Base-by-base conservation (phyloP, 2,329 filamentous ascomycete genomes). In the Verticillium nonalfalfae region DNA sequence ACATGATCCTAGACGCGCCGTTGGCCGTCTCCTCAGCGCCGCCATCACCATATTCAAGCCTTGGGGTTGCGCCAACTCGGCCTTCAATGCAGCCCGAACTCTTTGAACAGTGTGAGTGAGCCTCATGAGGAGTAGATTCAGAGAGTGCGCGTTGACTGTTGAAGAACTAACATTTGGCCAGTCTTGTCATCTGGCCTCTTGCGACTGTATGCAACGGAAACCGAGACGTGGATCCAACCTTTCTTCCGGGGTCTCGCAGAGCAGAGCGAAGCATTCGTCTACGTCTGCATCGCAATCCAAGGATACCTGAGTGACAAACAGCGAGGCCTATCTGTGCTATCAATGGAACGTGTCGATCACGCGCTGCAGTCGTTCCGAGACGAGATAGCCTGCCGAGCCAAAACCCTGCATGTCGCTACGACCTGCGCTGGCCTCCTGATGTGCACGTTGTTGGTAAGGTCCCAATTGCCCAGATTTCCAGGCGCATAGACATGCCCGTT, bases 281-380 rank as follows among this genome's bases (percentile, higher is more conserved):
- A 57, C 34, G 63, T 65, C 31, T 63, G 63, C 52, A 57, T 21
- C 2, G 62, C 63, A 52, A 59, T 65, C 26, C 62, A 65, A 34
- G 60, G 59, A 15, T 65, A 65, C 33, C 3, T 65, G 5, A 62
- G 63, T 35, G 63, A 60, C 34, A 38, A 36, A 10, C 56, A 58
- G 7, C 34, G 36, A 26, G 62, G 62, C 15, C 54, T 65, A 36
- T 65, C 63, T 1, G 58, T 65, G 3, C 21, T 57, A 7, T 61
- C 63, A 3, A 63, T 65, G 63, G 63, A 65, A 33, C 52, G 39
- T 10, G 62, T 65, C 31, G 62, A 65, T 6, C 35, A 62, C 31
- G 63, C 63, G 9, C 58, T 65, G n/a, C 63, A 63, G 10, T 59
- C 60, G 3, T 65, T 65, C 56, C 62, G 63, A 35, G 58, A 62